phyloP scores from a whole-genome alignment of 371 early-diverging fungal genomes.

The Cokeromyces recurvatus region DNA sequence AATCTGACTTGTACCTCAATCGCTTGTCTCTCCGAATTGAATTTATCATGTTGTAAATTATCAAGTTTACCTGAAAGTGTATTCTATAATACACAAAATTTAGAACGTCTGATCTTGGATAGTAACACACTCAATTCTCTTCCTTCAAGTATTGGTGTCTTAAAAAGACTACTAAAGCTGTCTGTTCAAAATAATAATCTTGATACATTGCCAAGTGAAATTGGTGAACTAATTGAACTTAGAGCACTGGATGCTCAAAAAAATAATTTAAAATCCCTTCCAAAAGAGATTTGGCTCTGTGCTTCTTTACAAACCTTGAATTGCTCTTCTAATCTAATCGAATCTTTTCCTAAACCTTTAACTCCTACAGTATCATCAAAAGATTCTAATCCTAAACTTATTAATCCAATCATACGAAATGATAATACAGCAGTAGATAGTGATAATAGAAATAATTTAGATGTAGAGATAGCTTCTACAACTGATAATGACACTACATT shows the following conservation, averaged over 20 bases:
- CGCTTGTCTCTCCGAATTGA: conserved; percentile 35
- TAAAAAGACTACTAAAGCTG: conserved; percentile 52
- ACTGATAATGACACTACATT: too few species aligned
- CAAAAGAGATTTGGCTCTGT: conserved; percentile 86
- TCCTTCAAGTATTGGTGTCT: conserved; percentile 62
- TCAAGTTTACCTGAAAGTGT: conserved; percentile 65
- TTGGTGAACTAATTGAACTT: conserved; percentile 29
- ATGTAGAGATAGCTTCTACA: too few species aligned
- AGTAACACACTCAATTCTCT: conserved; percentile 73
- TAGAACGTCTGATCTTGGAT: conserved; percentile 66
- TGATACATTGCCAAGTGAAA: conserved; percentile 36
- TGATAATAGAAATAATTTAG: too few species aligned
- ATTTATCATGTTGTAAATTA: conserved; percentile 71
- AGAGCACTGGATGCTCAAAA: conserved; percentile 38
- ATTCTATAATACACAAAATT: conserved; percentile 51
- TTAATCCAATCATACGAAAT: too few species aligned
- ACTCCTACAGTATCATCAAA: neutral
- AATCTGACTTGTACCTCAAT: conserved; percentile 12
- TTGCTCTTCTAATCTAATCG: conserved; percentile 73
- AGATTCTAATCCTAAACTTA: too few species aligned
- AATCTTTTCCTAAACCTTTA: conserved; percentile 34
- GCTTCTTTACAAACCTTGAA: conserved; percentile 64
- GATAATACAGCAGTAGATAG: too few species aligned
- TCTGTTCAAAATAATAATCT: conserved; percentile 61
- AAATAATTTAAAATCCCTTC: conserved; percentile 70